These are phyloP conservation scores for Candida michaelii DNA, from an alignment of 805 yeast genomes.

Conservation along the genomic window DNA sequence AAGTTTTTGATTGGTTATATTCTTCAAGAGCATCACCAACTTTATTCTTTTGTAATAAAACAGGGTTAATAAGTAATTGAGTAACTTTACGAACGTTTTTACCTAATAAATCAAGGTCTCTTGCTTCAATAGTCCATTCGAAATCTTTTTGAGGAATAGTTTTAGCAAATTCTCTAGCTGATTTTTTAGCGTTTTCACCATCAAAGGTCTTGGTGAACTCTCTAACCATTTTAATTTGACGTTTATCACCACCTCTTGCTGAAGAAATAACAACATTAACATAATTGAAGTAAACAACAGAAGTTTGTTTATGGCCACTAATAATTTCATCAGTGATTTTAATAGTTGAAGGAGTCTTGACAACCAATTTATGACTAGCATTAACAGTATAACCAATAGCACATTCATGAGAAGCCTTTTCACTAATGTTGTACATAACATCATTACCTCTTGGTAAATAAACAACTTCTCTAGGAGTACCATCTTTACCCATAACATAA, in stretches of 20 bases:
- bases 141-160: constrained; percentile 18
- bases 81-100: constrained; percentile 23
- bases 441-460: constrained; percentile 45
- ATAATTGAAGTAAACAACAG: constrained; percentile 23
- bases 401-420: constrained; percentile 9
- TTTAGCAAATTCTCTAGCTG: constrained; percentile 21
- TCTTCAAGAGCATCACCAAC: constrained; percentile 25
- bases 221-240: constrained; percentile 22
- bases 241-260: constrained; percentile 4
- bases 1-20: constrained; percentile 16
- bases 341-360: constrained; percentile 31
- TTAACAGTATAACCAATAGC: constrained; percentile 30
- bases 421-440: constrained; percentile 15
- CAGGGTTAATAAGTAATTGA: constrained; percentile 35
- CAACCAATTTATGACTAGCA: constrained; percentile 39
- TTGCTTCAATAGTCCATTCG: constrained; percentile 42
- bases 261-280: constrained; percentile 4
- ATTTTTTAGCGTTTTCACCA: constrained; percentile 13
- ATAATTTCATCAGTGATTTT: constrained; percentile 12
- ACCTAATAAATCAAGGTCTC: constrained; percentile 29
- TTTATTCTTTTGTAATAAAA: constrained; percentile 30
- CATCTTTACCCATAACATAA: constrained; percentile 44
- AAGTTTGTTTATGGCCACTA: constrained; percentile 17
- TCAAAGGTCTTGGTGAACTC: constrained; percentile 20
- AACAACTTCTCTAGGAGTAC: constrained; percentile 37